These are phyloP conservation scores for Ilyonectria destructans DNA, from an alignment of 2,329 filamentous ascomycete genomes.

Conservation along the genomic window DNA sequence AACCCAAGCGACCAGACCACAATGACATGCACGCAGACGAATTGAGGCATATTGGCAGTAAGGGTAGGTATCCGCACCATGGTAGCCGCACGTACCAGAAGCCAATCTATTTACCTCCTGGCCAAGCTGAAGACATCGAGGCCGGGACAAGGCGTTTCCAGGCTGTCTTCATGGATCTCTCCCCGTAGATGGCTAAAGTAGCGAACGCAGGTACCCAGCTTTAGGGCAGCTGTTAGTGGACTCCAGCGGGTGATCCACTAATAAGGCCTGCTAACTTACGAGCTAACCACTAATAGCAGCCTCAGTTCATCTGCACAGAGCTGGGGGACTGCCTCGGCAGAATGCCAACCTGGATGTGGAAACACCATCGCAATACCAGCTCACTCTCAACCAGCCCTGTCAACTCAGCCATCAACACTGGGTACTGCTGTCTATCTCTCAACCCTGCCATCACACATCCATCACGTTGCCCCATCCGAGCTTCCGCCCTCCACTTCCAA, in stretches of 20 bases:
- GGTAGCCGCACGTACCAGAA: neutral
- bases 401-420: slow-evolving; percentile 9
- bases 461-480: slow-evolving; percentile 16
- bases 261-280: neutral
- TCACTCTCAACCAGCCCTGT: slow-evolving; percentile 22
- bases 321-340: neutral
- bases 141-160: neutral
- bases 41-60: slow-evolving; percentile 7
- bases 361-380: slow-evolving; percentile 13
- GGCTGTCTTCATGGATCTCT: neutral
- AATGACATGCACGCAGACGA: slow-evolving; percentile 27
- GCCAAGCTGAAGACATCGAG: neutral
- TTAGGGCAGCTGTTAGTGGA: neutral
- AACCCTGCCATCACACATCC: slow-evolving; percentile 5
- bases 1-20: slow-evolving; percentile 23
- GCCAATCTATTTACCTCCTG: neutral
- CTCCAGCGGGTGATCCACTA: slow-evolving; percentile 9
- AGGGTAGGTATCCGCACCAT: neutral
- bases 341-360: neutral
- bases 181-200: neutral
- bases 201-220: slow-evolving; percentile 13
- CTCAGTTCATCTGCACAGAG: neutral
- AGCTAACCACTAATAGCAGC: neutral
- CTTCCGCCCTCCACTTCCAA: neutral
- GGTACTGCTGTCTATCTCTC: slow-evolving; percentile 8